Evolutionary conservation across 345 rosid genomes (phyloP), one percentile per base, ranked within the genome.

Genomic region (Euphorbia peplus): DNA sequence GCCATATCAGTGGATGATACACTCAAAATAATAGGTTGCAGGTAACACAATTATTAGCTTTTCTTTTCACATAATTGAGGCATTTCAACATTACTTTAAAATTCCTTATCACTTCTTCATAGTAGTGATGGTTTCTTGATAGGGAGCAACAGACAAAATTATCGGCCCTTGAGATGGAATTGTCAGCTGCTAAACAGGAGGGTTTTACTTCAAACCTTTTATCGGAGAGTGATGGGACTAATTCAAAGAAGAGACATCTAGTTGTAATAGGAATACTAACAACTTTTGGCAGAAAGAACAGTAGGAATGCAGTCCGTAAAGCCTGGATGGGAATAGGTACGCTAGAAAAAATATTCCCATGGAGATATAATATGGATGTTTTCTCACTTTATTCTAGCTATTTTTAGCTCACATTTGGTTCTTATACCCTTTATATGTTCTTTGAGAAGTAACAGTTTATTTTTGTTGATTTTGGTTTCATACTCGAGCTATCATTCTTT

Each of bases 241-340:
- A 54, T 8, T 11, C 57, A 55, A 70, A 75, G 71, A 70, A 75
- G 56, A 66, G 68, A 22, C 75, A 52, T 15, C 63, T 70, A 5
- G 75, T 60, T 1, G 75, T 75, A 59, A 30, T 75, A 46, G 79
- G 75, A 35, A 53, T 75, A 52, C 39, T 75, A 60, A 75, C 79
- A 51, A 61, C 55, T 21, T 70, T 70, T 59, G 71, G 75, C 44
- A 42, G 64, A 59, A 75, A 44, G 52, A 75, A 75, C 56, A 70
- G 71, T 30, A 66, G 79, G 60, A 60, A 75, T 54, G 79, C 79
- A 15, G 44, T 75, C 50, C 79, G 75, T n/a, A 70, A 66, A 46
- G 79, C 79, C 3, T 75, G 79, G 79, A 75, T 75, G 75, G 79
- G 71, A 60, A 75, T 70, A 28, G 79, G 79, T 75, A 59, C 22